A percentile compares a stretch with the other conserved stretches of the same genome.
These are phyloP conservation scores for Daldinia sp. DNA, from an alignment of 2,329 filamentous ascomycete genomes.

Conservation along the genomic window DNA sequence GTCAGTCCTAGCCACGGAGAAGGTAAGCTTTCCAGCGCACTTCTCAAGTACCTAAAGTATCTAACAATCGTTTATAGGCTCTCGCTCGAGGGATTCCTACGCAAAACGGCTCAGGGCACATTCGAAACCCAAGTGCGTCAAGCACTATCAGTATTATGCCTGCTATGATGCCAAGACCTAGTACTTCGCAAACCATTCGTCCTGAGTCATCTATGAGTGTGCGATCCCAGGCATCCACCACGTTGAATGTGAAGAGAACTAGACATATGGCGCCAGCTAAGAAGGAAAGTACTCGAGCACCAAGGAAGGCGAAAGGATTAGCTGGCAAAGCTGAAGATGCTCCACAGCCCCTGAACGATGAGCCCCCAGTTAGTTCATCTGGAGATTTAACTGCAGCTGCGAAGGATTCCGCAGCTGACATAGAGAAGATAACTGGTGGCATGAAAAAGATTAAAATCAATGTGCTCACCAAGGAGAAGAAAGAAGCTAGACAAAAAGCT, in stretches of 20 bases:
- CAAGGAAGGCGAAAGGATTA: constrained; percentile 49
- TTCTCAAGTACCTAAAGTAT: neutral
- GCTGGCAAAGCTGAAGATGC: constrained; percentile 20
- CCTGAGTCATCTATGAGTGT: constrained; percentile 55
- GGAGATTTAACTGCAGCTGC: constrained; percentile 2
- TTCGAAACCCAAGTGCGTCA: constrained; percentile 56
- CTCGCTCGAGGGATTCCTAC: constrained; percentile 47
- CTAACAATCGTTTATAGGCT: constrained; percentile 44
- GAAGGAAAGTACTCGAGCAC: constrained; percentile 50
- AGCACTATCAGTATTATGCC: constrained; percentile 46
- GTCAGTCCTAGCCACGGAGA: constrained; percentile 55
- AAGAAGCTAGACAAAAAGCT: constrained; percentile 59
- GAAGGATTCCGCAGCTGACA: constrained; percentile 48
- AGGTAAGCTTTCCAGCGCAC: constrained; percentile 44
- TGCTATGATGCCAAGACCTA: constrained; percentile 46
- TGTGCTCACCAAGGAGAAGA: constrained; percentile 65
- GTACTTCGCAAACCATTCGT: constrained; percentile 53
- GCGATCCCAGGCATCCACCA: constrained; percentile 48
- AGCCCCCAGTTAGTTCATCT: constrained; percentile 3
- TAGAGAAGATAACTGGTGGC: constrained; percentile 64
- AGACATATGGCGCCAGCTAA: constrained; percentile 58
- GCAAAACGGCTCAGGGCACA: constrained; percentile 40
- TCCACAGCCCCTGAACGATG: constrained; percentile 2
- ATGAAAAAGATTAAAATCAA: constrained; percentile 72
- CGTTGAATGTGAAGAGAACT: constrained; percentile 66